Evolutionary conservation across 768 basidiomycete genomes (phyloP).

Genomic region (Antrodiella citrinella): DNA sequence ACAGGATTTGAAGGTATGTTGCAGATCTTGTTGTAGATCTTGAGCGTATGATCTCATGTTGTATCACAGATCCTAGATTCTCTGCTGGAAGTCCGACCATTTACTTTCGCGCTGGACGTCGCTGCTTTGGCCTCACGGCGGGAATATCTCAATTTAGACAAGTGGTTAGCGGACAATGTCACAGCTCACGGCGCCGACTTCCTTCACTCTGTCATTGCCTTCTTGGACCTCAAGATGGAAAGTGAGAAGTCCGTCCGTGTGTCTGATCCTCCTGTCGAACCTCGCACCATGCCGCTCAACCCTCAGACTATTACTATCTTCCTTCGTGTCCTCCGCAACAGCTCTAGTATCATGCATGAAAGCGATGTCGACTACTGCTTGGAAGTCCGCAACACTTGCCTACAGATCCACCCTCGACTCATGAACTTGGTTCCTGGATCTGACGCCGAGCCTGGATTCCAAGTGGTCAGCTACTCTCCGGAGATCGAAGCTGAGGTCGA

Average conservation of each 20-base stretch:
- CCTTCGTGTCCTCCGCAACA: constrained; percentile 79
- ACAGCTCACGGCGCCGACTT: constrained; percentile 78
- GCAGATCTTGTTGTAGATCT: too few species aligned
- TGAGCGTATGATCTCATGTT: too few species aligned
- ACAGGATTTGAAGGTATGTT: constrained; percentile 81
- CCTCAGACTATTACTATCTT: constrained; percentile 89
- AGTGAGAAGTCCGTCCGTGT: constrained; percentile 72
- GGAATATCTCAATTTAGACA: constrained; percentile 92
- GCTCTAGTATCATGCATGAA: constrained; percentile 65
- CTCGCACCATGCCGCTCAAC: constrained; percentile 79
- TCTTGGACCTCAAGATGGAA: constrained; percentile 89
- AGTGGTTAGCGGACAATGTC: constrained; percentile 91
- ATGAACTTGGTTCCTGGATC: constrained; percentile 87
- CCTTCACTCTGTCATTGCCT: constrained; percentile 77
- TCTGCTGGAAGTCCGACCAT: constrained; percentile 84
- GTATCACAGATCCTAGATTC: constrained; percentile 81
- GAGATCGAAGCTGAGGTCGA: constrained; percentile 94
- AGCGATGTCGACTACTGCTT: constrained; percentile 81
- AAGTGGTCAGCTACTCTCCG: constrained; percentile 77
- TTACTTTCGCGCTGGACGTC: constrained; percentile 86
- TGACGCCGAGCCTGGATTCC: constrained; percentile 86
- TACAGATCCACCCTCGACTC: constrained; percentile 92
- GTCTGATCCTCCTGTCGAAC: constrained; percentile 71
- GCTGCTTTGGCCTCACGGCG: constrained; percentile 88
- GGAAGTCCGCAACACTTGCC: constrained; percentile 85